Percentiles rank a stretch among this genome's conserved stretches.
phyloP scores from a whole-genome alignment of 176 grass and related monocot genomes.

The Thalia dealbata region DNA sequence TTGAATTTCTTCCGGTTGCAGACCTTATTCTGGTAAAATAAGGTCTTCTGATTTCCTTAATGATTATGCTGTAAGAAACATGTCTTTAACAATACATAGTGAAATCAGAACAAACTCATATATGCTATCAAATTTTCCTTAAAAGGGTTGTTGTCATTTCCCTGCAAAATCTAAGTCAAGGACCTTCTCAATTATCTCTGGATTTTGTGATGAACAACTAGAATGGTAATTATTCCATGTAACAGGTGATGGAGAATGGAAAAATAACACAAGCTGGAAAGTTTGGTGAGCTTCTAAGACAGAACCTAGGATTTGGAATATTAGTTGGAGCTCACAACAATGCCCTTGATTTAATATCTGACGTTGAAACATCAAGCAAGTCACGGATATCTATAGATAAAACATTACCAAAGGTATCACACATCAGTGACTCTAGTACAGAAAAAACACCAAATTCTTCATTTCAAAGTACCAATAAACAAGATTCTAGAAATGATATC shows the following conservation, averaged over 20 bases:
- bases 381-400: constrained; percentile 10
- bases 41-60: background rate
- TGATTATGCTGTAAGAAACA: background rate
- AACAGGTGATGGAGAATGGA: constrained; percentile 85
- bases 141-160: too few species aligned
- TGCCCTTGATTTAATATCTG: constrained; percentile 73
- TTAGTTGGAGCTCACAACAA: constrained; percentile 86
- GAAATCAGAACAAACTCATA: background rate
- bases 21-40: constrained; percentile 33
- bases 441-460: constrained; percentile 37
- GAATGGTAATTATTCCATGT: constrained; percentile 9
- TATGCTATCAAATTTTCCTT: background rate
- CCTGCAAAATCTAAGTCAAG: too few species aligned
- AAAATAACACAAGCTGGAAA: constrained; percentile 67
- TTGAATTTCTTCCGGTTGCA: constrained; percentile 34
- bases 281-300: constrained; percentile 68
- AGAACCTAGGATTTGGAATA: constrained; percentile 72
- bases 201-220: background rate
- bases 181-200: background rate
- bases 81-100: background rate
- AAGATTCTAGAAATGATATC: constrained; percentile 66
- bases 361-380: constrained; percentile 70
- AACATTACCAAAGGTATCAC: constrained; percentile 30
- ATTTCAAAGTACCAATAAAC: constrained; percentile 55
- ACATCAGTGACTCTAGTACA: constrained; percentile 32